Base-by-base conservation (phyloP, 768 basidiomycete species). In the Suillus hirtellus region DNA sequence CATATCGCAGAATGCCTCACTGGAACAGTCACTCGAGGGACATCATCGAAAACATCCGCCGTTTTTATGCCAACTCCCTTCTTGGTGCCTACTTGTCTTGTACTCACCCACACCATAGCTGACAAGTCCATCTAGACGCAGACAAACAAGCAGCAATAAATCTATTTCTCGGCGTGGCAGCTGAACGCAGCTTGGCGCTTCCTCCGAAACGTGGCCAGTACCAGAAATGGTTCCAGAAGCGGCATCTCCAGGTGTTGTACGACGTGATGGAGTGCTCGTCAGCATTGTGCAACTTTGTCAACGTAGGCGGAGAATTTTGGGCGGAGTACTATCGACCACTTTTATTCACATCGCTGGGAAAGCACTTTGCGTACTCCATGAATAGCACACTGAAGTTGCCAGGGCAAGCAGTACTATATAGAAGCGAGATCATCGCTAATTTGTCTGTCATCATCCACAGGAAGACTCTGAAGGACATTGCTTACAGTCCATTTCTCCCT, bases 71-170 rank as follows among this genome's bases (percentile, higher is more conserved):
- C 10, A 99, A 99, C 70, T 94, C 93, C 8, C 79, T 99, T 52
- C 83, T 96, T 3, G 94, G 94, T 93, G 49, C 62, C 63, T 44
- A 55, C 44, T 14, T 10, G 17, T 38, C 17, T 59, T 54, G 9
- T 17, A 38, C 21, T 35, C 5, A 54, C 10, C 19, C 21, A 17
- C 37, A 4, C 37, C 61, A n/a, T n/a, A 60, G 50, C 50, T 69
- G 24, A 71, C 7, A 9, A 34, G 34, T 58, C 19, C 14, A 31
- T 47, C 38, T 65, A 94, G 96, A 99, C 71, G 94, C 93, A 7
- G 97, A 98, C 77, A 99, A 98, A 74, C 97, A 99, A 76, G 84
- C 90, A 10, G 96, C 96, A 7, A 99, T 98, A 73, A 95, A 99
- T 75, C 84, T 98, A n/a, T 99, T 99, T 75, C 86, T 99, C 3